Evolutionary conservation across 2,329 filamentous ascomycete species (phyloP).

Genomic region (Aplosporella prunicola): DNA sequence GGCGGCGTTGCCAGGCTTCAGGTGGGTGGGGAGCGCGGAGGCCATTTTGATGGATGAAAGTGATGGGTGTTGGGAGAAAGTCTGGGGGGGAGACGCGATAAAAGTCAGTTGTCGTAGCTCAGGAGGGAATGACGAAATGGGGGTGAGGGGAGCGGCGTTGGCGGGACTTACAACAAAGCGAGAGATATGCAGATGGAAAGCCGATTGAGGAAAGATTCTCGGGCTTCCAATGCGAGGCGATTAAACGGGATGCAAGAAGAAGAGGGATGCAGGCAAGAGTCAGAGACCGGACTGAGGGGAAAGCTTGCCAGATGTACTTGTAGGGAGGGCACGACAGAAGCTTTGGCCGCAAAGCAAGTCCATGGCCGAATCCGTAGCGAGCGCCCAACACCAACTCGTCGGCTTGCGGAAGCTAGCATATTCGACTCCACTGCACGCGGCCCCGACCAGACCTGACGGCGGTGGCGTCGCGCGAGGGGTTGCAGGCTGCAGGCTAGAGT

Average conservation of each 20-base stretch:
- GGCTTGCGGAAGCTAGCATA: too few species aligned
- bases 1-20: conserved; percentile 53
- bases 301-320: conserved; percentile 11
- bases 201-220: conserved; percentile 5
- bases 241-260: conserved; percentile 4
- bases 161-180: conserved; percentile 6
- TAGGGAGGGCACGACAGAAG: too few species aligned
- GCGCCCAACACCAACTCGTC: too few species aligned
- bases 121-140: conserved; percentile 9
- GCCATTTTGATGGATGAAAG: conserved; percentile 52
- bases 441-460: too few species aligned
- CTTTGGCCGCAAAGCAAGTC: too few species aligned
- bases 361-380: too few species aligned
- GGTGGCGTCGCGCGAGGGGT: too few species aligned
- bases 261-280: conserved; percentile 4
- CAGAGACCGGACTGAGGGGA: too few species aligned
- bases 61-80: conserved; percentile 1
- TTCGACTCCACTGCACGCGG: too few species aligned
- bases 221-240: conserved; percentile 5
- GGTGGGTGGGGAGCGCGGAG: conserved; percentile 70
- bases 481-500: too few species aligned
- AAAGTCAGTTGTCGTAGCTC: conserved; percentile 3
- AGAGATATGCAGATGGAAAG: conserved; percentile 1
- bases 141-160: conserved; percentile 8
- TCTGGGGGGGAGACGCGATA: not conserved